A percentile compares a stretch with the other conserved stretches of the same genome.
Conservation (phyloP, 2,329 filamentous ascomycete genomes). For the Penicillium occitanis region DNA sequence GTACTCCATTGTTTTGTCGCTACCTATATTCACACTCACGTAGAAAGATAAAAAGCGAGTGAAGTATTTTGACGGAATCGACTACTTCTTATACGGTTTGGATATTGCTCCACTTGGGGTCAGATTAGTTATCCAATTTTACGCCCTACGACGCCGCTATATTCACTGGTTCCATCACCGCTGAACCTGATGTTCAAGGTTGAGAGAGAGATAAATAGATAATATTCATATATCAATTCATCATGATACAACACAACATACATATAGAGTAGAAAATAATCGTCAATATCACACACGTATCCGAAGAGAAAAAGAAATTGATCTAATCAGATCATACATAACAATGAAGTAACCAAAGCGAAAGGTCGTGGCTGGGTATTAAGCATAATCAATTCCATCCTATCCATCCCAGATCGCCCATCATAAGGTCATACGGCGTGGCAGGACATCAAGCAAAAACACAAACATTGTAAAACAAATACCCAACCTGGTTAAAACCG, state of each 20-base stretch:
- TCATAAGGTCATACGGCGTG: slow-evolving; percentile 6
- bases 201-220: background rate
- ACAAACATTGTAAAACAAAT: background rate
- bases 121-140: background rate
- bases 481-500: background rate
- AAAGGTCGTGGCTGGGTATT: slow-evolving; percentile 13
- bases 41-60: background rate
- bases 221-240: slow-evolving; percentile 1
- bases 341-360: background rate
- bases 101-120: background rate
- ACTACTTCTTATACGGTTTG: background rate
- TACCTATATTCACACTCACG: background rate
- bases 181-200: background rate
- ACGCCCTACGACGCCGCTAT: background rate
- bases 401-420: slow-evolving; percentile 1
- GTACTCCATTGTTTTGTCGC: background rate
- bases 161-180: background rate
- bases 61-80: background rate
- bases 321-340: slow-evolving; percentile 6
- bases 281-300: slow-evolving; percentile 10
- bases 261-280: slow-evolving; percentile 1
- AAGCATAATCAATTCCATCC: background rate
- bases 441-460: slow-evolving; percentile 2
- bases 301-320: slow-evolving; percentile 7
- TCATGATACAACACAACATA: slow-evolving; percentile 11